phyloP scores from a whole-genome alignment of 441 rosid species.

The Viola pubescens region DNA sequence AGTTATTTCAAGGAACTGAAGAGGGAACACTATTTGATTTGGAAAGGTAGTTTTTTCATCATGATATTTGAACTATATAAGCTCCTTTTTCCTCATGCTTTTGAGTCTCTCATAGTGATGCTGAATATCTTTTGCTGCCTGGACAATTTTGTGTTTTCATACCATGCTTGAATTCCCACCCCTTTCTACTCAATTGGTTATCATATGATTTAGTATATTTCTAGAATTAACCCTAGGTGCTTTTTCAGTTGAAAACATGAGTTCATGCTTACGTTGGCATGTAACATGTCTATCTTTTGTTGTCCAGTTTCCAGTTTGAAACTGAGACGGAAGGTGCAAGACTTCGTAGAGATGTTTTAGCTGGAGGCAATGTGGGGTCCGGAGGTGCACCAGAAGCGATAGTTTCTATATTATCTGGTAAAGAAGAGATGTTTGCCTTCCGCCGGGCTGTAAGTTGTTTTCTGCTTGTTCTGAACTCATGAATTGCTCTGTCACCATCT shows the following conservation, averaged over 20 bases:
- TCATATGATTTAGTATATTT: not conserved
- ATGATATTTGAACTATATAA: not conserved
- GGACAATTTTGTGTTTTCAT: not conserved
- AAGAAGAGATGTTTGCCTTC: constrained; percentile 94
- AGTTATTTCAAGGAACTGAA: constrained; percentile 89
- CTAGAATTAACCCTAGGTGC: too few relatives aligned
- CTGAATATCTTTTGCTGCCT: not conserved
- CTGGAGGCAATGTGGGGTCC: constrained; percentile 60
- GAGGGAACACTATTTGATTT: constrained; percentile 83
- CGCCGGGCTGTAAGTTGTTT: constrained; percentile 66
- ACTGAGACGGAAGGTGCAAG: constrained; percentile 72
- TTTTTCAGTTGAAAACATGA: not conserved
- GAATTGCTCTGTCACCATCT: not conserved
- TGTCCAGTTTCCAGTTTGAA: constrained; percentile 82
- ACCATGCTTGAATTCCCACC: too few relatives aligned
- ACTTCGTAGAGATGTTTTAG: constrained; percentile 69
- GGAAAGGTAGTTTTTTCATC: constrained; percentile 46
- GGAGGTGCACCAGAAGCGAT: constrained; percentile 65
- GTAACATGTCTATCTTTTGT: constrained; percentile 9
- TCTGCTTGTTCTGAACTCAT: constrained; percentile 2
- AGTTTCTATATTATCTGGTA: constrained; percentile 65
- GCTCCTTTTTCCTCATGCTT: not conserved
- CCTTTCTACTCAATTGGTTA: too few relatives aligned
- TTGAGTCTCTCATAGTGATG: not conserved
- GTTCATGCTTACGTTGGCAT: not conserved